phyloP scores from a whole-genome alignment of 1,284 basidiomycete genomes.

The Cerioporus squamosus region DNA sequence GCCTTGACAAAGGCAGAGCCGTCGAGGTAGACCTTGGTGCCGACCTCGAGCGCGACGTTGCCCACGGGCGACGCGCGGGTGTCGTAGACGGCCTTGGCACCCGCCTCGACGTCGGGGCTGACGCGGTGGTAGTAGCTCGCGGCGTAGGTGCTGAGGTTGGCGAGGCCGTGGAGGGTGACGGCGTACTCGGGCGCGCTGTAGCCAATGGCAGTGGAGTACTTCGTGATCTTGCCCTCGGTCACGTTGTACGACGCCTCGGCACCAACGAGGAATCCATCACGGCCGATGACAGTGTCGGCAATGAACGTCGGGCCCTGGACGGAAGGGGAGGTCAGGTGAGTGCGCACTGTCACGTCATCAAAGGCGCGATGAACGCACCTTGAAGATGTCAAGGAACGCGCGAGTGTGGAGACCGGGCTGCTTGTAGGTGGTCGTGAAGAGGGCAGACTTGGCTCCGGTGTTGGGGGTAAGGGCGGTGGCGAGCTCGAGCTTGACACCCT shows the following conservation, averaged over 20 bases:
- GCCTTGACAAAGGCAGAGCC: constrained; percentile 93
- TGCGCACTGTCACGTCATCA: constrained; percentile 27
- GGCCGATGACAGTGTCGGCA: constrained; percentile 93
- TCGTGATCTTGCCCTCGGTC: constrained; percentile 89
- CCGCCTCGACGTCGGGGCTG: constrained; percentile 93
- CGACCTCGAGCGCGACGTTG: constrained; percentile 90
- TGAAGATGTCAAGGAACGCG: constrained; percentile 93
- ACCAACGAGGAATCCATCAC: constrained; percentile 97
- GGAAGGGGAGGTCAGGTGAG: constrained; percentile 18
- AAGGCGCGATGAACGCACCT: constrained; percentile 54
- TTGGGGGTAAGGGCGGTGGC: constrained; percentile 86
- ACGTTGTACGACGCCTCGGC: constrained; percentile 98
- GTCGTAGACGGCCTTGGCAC: constrained; percentile 98
- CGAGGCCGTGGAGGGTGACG: constrained; percentile 92
- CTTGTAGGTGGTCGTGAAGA: constrained; percentile 91
- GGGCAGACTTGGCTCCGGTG: constrained; percentile 83
- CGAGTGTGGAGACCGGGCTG: constrained; percentile 96
- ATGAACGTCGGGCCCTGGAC: constrained; percentile 93
- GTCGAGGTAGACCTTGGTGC: constrained; percentile 95
- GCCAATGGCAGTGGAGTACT: constrained; percentile 92
- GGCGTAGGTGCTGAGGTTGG: constrained; percentile 93
- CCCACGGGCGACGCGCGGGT: constrained; percentile 88
- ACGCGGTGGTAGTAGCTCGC: constrained; percentile 99
- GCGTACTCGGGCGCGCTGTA: constrained; percentile 98
- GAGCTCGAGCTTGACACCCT: constrained; percentile 96